Evolutionary conservation across 2,329 filamentous ascomycete species (phyloP).

Genomic region (Fusarium penzigii): DNA sequence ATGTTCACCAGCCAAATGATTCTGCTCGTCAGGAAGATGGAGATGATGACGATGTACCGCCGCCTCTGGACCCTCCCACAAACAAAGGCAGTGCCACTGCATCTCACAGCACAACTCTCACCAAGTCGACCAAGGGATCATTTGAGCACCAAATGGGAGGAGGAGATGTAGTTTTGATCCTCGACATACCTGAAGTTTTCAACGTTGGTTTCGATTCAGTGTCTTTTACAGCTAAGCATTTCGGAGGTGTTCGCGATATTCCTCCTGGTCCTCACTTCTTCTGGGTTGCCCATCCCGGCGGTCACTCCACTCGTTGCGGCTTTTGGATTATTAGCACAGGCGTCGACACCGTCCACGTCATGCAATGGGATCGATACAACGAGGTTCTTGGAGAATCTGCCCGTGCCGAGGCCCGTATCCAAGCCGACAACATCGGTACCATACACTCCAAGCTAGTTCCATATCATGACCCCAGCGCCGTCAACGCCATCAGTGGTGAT

Average conservation of each 20-base stretch:
- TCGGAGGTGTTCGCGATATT: slow-evolving; percentile 56
- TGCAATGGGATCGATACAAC: slow-evolving; percentile 58
- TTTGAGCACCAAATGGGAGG: slow-evolving; percentile 35
- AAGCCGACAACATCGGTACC: slow-evolving; percentile 41
- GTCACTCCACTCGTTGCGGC: slow-evolving; percentile 52
- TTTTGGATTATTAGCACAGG: slow-evolving; percentile 55
- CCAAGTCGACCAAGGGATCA: slow-evolving; percentile 8
- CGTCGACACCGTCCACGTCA: slow-evolving; percentile 42
- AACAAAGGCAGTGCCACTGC: not conserved
- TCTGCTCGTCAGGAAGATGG: slow-evolving; percentile 12
- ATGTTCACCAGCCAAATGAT: slow-evolving; percentile 36
- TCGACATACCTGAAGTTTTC: slow-evolving; percentile 52
- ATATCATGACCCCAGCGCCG: slow-evolving; percentile 41
- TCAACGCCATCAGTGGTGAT: slow-evolving; percentile 16
- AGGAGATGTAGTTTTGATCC: slow-evolving; percentile 54
- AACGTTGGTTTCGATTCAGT: slow-evolving; percentile 56
- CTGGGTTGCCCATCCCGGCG: slow-evolving; percentile 54
- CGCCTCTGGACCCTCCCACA: slow-evolving; percentile 30
- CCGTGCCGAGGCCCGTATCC: slow-evolving; percentile 46
- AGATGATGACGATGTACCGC: slow-evolving; percentile 30
- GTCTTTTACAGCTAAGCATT: slow-evolving; percentile 48
- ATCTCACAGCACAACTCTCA: not conserved
- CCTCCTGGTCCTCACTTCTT: slow-evolving; percentile 60
- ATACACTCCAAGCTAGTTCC: slow-evolving; percentile 46
- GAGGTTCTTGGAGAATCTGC: slow-evolving; percentile 55